Evolutionary conservation across 345 rosid genomes (phyloP).

Genomic region (Litchi chinensis): DNA sequence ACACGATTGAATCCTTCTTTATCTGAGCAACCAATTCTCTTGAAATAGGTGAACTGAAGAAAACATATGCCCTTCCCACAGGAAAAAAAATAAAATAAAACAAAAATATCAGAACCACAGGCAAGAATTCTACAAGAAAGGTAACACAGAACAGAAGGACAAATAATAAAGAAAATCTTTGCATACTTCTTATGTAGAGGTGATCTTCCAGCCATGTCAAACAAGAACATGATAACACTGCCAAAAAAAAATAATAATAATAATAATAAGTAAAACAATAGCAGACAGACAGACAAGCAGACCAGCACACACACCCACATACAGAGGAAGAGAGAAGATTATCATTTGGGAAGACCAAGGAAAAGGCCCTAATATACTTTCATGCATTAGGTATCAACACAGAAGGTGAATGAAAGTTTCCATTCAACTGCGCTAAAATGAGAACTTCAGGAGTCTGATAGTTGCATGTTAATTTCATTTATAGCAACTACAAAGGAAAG

Average conservation of each 20-base stretch:
- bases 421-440: constrained; percentile 12
- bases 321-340: neutral
- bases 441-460: neutral
- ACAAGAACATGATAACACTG: constrained; percentile 84
- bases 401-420: neutral
- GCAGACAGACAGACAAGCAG: neutral
- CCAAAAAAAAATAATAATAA: constrained; percentile 21
- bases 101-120: constrained; percentile 12
- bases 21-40: constrained; percentile 79
- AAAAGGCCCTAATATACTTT: neutral
- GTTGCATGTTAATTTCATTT: neutral
- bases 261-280: neutral
- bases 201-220: constrained; percentile 95
- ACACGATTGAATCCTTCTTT: constrained; percentile 75
- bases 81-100: constrained; percentile 23
- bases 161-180: constrained; percentile 23
- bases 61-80: constrained; percentile 85
- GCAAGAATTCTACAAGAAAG: constrained; percentile 1
- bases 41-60: constrained; percentile 93
- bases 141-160: no score
- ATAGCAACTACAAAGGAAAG: neutral
- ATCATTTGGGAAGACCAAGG: neutral
- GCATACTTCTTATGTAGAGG: constrained; percentile 93
- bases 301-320: neutral
- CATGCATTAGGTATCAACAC: neutral